A percentile compares a stretch with the other conserved stretches of the same genome.
Evolutionary conservation across 2,329 filamentous ascomycete species (phyloP).

Genomic region (Neofusicoccum parvum): DNA sequence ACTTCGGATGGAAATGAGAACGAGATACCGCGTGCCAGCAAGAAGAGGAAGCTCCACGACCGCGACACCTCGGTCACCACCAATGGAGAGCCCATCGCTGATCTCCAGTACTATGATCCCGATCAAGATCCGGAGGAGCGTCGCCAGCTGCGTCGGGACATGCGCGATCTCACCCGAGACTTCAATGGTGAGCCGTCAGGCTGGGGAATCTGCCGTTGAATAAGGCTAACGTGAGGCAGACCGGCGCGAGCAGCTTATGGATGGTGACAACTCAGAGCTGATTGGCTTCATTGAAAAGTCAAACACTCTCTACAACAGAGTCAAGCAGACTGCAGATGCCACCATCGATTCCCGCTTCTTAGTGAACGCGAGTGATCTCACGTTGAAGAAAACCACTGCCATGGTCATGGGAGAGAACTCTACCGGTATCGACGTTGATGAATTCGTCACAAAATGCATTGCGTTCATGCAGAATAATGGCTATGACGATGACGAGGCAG

Average conservation of each 20-base stretch:
- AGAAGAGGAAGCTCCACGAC: conserved; percentile 49
- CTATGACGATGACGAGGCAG: conserved; percentile 48
- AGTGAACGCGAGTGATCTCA: conserved; percentile 77
- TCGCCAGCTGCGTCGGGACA: conserved; percentile 67
- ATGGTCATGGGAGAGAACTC: conserved; percentile 72
- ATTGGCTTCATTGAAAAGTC: conserved; percentile 66
- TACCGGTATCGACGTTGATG: conserved; percentile 82
- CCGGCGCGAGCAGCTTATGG: conserved; percentile 70
- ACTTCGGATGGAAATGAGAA: conserved; percentile 37
- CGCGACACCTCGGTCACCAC: conserved; percentile 25
- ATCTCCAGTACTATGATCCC: conserved; percentile 67
- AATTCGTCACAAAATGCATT: conserved; percentile 89
- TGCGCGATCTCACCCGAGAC: conserved; percentile 67
- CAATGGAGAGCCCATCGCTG: conserved; percentile 20
- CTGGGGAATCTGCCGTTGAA: not conserved
- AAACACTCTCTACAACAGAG: conserved; percentile 65
- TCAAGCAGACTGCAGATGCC: conserved; percentile 88
- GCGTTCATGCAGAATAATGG: conserved; percentile 76
- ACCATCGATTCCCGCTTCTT: conserved; percentile 87
- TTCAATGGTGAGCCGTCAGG: conserved; percentile 54
- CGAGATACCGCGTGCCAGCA: conserved; percentile 35
- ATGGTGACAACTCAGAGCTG: conserved; percentile 66
- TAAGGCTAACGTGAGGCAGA: conserved; percentile 52
- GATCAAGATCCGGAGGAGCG: conserved; percentile 77
- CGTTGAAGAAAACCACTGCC: conserved; percentile 74